Evolutionary conservation across 495 filamentous ascomycete species (phyloP), one percentile per base, ranked within the genome.

Genomic region (Monascus purpureus): DNA sequence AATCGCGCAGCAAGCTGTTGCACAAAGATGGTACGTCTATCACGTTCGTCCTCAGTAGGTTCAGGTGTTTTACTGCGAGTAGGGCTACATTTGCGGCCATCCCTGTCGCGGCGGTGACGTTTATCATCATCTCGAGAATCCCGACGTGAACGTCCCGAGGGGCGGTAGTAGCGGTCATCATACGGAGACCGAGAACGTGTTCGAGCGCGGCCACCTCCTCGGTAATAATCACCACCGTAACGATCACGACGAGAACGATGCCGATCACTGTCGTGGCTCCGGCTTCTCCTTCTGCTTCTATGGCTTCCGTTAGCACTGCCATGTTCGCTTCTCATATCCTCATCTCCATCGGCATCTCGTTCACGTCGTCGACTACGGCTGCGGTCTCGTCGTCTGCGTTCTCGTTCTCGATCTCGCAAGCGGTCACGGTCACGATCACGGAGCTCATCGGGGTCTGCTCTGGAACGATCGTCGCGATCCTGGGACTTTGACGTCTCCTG

Each of bases 21-120:
- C 26, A 96, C 92, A 49, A 99, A 99, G 37, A 99, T 82, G 41
- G 90, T 97, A 39, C 92, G 81, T 38, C 82, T 76, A 63, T 97
- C 90, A 46, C 87, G 83, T 56, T 96, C 88, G 61, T 96, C 90
- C 53, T 95, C 88, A 39, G 80, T 94, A 23, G 80, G 73, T 41
- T 78, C 77, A 44, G 50, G 61, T 39, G 55, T 70, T 64, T 65
- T 69, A 63, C 50, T 65, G 15, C 50, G 58, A 41, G 59, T 58
- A 23, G 67, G 60, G 39, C 63, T 66, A 25, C 60, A 58, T 50
- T 67, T 67, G 45, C 70, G 61, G 24, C 63, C 65, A 27, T 75
- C 70, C 35, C 71, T 62, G 13, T 62, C 65, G 45, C 73, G 68
- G 38, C 67, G 65, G 33, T 57, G 41, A 29, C 65, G 65, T 28